Conservation (phyloP, 495 filamentous ascomycete species). For the Aspergillus campestris region DNA sequence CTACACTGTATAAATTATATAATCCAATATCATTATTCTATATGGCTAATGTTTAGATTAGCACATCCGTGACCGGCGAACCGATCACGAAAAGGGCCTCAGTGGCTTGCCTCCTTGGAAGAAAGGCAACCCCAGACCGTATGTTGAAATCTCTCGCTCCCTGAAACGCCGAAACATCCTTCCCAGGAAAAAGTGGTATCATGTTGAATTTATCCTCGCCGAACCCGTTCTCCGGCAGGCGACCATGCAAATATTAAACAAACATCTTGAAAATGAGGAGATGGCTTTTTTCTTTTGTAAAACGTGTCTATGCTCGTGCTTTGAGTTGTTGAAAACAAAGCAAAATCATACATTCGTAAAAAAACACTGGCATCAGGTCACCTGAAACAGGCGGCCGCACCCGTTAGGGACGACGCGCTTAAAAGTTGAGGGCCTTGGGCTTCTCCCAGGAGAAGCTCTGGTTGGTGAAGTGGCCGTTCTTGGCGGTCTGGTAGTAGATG, state of each 20-base stretch:
- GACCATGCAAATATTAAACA: constrained; percentile 40
- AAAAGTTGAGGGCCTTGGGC: constrained; percentile 87
- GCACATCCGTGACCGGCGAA: constrained; percentile 14
- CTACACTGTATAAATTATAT: not conserved
- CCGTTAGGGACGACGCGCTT: constrained; percentile 32
- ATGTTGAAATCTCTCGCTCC: constrained; percentile 42
- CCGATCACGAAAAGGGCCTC: too few species aligned
- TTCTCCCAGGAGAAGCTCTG: constrained; percentile 97
- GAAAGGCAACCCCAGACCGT: not conserved
- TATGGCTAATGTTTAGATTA: constrained; percentile 43
- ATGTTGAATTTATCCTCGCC: constrained; percentile 48
- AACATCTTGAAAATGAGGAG: constrained; percentile 12
- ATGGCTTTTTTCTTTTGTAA: constrained; percentile 17
- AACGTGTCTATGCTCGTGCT: constrained; percentile 41
- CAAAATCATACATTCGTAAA: constrained; percentile 46
- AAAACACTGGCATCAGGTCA: constrained; percentile 14
- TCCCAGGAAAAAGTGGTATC: constrained; percentile 46
- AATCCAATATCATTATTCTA: constrained; percentile 22
- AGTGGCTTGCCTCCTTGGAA: too few species aligned
- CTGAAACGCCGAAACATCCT: constrained; percentile 39
- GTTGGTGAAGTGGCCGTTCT: constrained; percentile 99
- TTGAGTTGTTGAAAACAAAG: constrained; percentile 59
- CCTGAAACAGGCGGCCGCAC: constrained; percentile 2
- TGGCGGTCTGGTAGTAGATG: constrained; percentile 96
- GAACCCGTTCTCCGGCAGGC: constrained; percentile 28